Percentiles rank a stretch among this genome's conserved stretches.
phyloP scores from a whole-genome alignment of 805 yeast genomes.

The Wickerhamiella sorbophila region DNA sequence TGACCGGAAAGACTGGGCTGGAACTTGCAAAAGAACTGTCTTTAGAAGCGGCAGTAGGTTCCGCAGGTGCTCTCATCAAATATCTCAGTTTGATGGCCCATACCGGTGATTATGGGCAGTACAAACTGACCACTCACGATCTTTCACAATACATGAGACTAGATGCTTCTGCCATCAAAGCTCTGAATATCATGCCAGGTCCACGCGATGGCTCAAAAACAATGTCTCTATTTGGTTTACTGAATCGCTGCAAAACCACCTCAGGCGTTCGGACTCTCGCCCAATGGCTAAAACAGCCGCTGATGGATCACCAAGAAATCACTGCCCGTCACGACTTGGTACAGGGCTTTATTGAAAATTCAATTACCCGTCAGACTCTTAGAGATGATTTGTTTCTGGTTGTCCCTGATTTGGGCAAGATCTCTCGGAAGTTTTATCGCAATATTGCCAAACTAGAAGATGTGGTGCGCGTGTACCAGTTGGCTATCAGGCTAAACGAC shows the following conservation, averaged over 20 bases:
- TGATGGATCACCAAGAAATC: conserved; percentile 49
- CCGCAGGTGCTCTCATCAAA: conserved; percentile 52
- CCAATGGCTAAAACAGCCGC: conserved; percentile 94
- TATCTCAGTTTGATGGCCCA: conserved; percentile 54
- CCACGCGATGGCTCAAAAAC: conserved; percentile 34
- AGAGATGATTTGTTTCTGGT: conserved; percentile 48
- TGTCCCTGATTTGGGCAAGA: conserved; percentile 71
- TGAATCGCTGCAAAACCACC: conserved; percentile 76
- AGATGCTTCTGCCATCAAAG: conserved; percentile 80
- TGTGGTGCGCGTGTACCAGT: conserved; percentile 76
- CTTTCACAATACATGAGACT: conserved; percentile 74
- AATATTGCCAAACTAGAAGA: conserved; percentile 62
- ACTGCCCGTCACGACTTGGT: conserved; percentile 59
- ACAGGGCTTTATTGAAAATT: conserved; percentile 43
- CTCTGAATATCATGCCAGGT: conserved; percentile 71
- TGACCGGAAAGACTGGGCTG: conserved; percentile 38
- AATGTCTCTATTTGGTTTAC: conserved; percentile 60
- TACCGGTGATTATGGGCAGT: conserved; percentile 37
- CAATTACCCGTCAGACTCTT: conserved; percentile 49
- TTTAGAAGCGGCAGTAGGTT: conserved; percentile 39
- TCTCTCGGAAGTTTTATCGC: conserved; percentile 50
- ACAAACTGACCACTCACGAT: conserved; percentile 48
- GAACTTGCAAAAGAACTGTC: conserved; percentile 28
- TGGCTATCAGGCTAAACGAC: conserved; percentile 57
- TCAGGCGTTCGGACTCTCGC: conserved; percentile 82